Evolutionary conservation across 805 yeast species (phyloP), one percentile per base, ranked within the genome.

Genomic region (Starmera dryadoides): DNA sequence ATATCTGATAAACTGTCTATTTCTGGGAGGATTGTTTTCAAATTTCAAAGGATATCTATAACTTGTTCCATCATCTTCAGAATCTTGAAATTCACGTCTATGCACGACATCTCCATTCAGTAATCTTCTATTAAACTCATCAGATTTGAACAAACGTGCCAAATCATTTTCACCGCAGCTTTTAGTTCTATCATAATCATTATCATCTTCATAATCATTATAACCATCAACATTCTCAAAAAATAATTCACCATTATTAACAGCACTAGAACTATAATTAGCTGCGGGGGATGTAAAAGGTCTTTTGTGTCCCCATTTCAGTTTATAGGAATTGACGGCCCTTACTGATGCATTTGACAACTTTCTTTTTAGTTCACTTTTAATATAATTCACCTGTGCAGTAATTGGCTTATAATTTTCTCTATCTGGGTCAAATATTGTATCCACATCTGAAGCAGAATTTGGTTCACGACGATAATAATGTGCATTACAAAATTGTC

Each of bases 121-220:
- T 14, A 48, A 17, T 32, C 52, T 39, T 23, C 23, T 18, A n/a
- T 33, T 29, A 30, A 42, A 48, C 30, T 40, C 47, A 6, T 42
- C 37, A 11, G 39, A 31, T 15, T 42, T 33, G 28, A 46, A 46
- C 19, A 48, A 32, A 11, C 35, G 31, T 16, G 26, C 10, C 11
- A 44, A 33, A 15, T 33, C 19, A 34, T 16, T 17, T 8, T 26
- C 19, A 4, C 19, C 23, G n/a, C n/a, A n/a, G n/a, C n/a, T n/a
- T n/a, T n/a, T 19, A 5, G 17, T 19, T 7, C 25, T 6, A 7
- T 30, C 18, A 15, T 10, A 6, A 21, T 21, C 6, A 21, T 21
- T 21, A 29, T 29, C 17, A 26, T 12, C 5, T 8, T 14, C 15
- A 12, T 26, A 5, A 14, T n/a, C 14, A 17, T 17, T 30, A 6